Evolutionary conservation across 2,329 filamentous ascomycete genomes (phyloP).

Genomic region (Epichloe sp.): DNA sequence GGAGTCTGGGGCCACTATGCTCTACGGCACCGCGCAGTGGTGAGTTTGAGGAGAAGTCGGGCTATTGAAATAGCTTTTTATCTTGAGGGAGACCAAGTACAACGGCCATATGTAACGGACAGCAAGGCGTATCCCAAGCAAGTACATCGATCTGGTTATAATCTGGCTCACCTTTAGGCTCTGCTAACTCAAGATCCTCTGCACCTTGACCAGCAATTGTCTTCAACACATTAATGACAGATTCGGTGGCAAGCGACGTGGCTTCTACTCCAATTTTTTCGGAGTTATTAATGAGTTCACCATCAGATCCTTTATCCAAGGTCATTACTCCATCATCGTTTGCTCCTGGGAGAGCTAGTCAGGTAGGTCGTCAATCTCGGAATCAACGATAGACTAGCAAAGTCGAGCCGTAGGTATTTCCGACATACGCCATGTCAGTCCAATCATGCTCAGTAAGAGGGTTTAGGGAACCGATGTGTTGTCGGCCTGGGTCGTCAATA

Average conservation of each 20-base stretch:
- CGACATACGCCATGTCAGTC: slow-evolving; percentile 85
- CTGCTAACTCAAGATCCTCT: slow-evolving; percentile 35
- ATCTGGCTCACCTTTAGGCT: slow-evolving; percentile 52
- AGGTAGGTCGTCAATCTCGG: slow-evolving; percentile 55
- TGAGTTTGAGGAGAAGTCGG: slow-evolving; percentile 4
- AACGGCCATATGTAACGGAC: slow-evolving; percentile 69
- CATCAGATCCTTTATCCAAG: slow-evolving; percentile 22
- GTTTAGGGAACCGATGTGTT: slow-evolving; percentile 59
- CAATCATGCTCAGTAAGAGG: slow-evolving; percentile 72
- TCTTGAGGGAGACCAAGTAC: slow-evolving; percentile 48
- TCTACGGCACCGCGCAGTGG: too few species aligned
- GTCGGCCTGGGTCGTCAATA: slow-evolving; percentile 69
- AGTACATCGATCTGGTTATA: slow-evolving; percentile 65
- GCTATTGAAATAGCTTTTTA: slow-evolving; percentile 53
- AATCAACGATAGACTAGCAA: slow-evolving; percentile 70
- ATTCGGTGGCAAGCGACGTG: slow-evolving; percentile 49
- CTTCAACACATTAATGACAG: slow-evolving; percentile 55
- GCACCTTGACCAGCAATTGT: slow-evolving; percentile 17
- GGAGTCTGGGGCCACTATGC: too few species aligned
- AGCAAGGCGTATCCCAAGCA: slow-evolving; percentile 67
- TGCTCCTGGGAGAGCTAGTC: slow-evolving; percentile 58
- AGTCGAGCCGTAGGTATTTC: slow-evolving; percentile 63
- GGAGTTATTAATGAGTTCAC: slow-evolving; percentile 32
- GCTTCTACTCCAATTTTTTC: slow-evolving; percentile 38
- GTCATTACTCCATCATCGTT: slow-evolving; percentile 50